phyloP scores from a whole-genome alignment of 805 yeast genomes.

The Lachancea thermotolerans region DNA sequence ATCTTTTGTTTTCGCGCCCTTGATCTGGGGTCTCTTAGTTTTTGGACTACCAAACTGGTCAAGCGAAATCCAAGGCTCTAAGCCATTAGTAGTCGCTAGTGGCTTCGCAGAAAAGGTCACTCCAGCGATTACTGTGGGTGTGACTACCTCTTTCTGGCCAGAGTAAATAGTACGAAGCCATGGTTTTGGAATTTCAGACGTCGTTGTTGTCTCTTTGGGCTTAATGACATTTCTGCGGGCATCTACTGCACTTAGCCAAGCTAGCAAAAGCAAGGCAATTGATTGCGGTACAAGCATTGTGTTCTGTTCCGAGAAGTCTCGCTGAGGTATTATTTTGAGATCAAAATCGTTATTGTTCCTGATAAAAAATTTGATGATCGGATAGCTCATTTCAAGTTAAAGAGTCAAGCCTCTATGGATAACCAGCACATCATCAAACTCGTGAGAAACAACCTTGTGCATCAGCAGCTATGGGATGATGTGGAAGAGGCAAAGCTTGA shows the following conservation, averaged over 20 bases:
- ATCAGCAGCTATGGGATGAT: slow-evolving; percentile 26
- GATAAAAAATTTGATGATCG: neutral
- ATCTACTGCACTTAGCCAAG: neutral
- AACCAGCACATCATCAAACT: slow-evolving; percentile 2
- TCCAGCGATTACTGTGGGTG: slow-evolving; percentile 58
- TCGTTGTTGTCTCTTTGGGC: slow-evolving; percentile 32
- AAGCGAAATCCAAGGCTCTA: slow-evolving; percentile 76
- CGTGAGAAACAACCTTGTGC: slow-evolving; percentile 21
- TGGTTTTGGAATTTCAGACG: slow-evolving; percentile 43
- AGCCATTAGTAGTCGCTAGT: slow-evolving; percentile 45
- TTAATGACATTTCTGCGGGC: slow-evolving; percentile 6
- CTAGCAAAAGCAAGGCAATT: neutral
- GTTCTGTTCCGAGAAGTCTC: neutral
- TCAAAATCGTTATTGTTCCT: neutral
- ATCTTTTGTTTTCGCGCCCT: slow-evolving; percentile 62
- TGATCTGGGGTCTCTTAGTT: slow-evolving; percentile 68
- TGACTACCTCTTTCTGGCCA: slow-evolving; percentile 52
- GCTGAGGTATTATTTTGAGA: slow-evolving; percentile 1
- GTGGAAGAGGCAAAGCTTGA: slow-evolving; percentile 13
- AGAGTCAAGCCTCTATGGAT: neutral
- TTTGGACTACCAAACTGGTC: slow-evolving; percentile 73
- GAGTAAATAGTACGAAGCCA: slow-evolving; percentile 71
- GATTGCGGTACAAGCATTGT: neutral
- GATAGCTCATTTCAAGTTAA: neutral
- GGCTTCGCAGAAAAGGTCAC: slow-evolving; percentile 48